These are phyloP conservation scores for Curvularia spicifera DNA, from an alignment of 2,329 filamentous ascomycete species.

Conservation along the genomic window DNA sequence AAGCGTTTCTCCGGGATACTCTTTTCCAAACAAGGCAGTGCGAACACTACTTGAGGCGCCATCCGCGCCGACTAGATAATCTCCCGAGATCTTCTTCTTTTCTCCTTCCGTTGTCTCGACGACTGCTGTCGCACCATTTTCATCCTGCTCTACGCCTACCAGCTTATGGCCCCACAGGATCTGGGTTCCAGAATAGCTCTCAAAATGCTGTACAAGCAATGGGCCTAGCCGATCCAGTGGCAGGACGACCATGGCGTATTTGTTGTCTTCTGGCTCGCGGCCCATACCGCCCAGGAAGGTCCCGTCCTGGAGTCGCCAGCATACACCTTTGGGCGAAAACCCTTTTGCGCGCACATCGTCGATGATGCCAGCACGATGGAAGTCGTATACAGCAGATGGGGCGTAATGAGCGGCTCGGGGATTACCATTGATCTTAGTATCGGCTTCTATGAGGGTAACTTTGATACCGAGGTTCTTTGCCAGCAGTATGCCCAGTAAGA, in stretches of 20 bases:
- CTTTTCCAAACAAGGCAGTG: constrained; percentile 42
- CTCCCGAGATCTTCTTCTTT: constrained; percentile 35
- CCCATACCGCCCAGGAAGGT: constrained; percentile 43
- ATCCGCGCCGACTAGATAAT: constrained; percentile 47
- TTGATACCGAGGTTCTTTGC: constrained; percentile 58
- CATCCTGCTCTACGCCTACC: constrained; percentile 40
- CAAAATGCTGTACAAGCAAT: constrained; percentile 38
- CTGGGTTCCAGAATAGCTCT: constrained; percentile 34
- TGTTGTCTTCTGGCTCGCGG: constrained; percentile 36
- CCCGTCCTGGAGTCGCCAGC: constrained; percentile 53
- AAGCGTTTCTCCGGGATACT: constrained; percentile 66
- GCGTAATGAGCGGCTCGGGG: constrained; percentile 69
- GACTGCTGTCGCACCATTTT: constrained; percentile 36
- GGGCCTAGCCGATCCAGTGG: constrained; percentile 42
- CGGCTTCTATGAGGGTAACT: constrained; percentile 63
- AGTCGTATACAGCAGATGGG: constrained; percentile 63
- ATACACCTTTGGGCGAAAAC: constrained; percentile 52
- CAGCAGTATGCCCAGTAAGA: constrained; percentile 56
- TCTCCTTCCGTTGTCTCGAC: constrained; percentile 35
- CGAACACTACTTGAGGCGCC: constrained; percentile 45
- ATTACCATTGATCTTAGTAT: constrained; percentile 61
- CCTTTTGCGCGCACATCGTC: constrained; percentile 56
- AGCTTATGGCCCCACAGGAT: constrained; percentile 45
- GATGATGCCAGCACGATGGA: constrained; percentile 65
- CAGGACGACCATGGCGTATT: constrained; percentile 41